These are phyloP conservation scores for Gossypium rotundifolium DNA, from an alignment of 345 rosid species.

Conservation along the genomic window DNA sequence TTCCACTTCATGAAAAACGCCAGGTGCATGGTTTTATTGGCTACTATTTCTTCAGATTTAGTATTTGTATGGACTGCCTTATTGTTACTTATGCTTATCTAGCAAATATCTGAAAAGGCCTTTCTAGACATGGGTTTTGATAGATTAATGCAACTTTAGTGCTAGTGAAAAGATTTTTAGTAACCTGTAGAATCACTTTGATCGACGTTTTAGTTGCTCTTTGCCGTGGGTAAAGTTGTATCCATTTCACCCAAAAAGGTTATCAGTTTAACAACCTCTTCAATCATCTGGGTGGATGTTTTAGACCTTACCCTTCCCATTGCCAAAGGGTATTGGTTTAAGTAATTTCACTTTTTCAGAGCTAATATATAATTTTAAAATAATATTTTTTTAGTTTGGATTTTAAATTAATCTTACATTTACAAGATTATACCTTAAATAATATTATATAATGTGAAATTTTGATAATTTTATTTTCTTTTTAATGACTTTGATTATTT, in stretches of 20 bases:
- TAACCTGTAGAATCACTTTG: slow-evolving; percentile 6
- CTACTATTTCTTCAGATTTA: not conserved
- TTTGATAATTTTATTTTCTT: no score
- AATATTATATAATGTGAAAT: no score
- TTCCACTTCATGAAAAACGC: slow-evolving; percentile 17
- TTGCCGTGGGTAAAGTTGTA: not conserved
- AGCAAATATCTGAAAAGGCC: not conserved
- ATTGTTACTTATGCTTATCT: slow-evolving; percentile 11
- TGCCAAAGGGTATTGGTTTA: no score
- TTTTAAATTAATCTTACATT: no score
- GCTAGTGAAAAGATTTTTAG: not conserved
- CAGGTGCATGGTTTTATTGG: slow-evolving; percentile 9
- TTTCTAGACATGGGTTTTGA: not conserved
- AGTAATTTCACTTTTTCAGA: no score
- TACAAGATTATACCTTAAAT: no score
- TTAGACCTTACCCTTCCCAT: no score
- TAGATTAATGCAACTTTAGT: slow-evolving; percentile 9
- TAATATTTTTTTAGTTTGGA: no score
- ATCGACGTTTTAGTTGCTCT: slow-evolving; percentile 2
- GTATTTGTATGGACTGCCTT: slow-evolving; percentile 18
- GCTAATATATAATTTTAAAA: no score
- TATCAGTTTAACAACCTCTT: no score
- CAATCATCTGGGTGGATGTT: no score
- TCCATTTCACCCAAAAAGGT: not conserved
- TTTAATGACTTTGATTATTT: no score